Evolutionary conservation across 2,329 filamentous ascomycete genomes (phyloP).

Genomic region (Neonectria faginata): DNA sequence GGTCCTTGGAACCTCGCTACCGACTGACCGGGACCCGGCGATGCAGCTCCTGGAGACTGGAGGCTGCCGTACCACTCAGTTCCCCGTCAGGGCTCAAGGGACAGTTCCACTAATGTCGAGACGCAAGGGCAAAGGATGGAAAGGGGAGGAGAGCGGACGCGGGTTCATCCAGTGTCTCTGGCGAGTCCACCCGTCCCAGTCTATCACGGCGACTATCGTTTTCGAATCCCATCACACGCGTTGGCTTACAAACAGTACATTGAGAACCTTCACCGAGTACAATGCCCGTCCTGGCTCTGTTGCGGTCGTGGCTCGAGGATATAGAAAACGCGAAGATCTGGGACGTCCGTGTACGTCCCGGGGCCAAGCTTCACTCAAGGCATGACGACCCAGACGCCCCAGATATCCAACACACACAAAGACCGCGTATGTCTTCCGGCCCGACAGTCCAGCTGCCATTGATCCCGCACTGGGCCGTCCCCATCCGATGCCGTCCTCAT

Average conservation of each 20-base stretch:
- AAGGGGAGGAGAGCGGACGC: conserved; percentile 15
- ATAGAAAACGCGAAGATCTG: neutral
- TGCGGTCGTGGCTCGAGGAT: neutral
- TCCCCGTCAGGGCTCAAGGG: conserved; percentile 28
- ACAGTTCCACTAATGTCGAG: conserved; percentile 32
- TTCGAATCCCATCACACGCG: conserved; percentile 5
- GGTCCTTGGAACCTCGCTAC: conserved; percentile 38
- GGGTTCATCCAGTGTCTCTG: conserved; percentile 22
- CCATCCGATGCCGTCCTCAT: conserved; percentile 31
- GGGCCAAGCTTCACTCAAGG: neutral
- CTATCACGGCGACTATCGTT: neutral
- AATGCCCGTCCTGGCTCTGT: neutral
- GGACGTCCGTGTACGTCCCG: neutral
- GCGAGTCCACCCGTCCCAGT: conserved; percentile 15
- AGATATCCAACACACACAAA: conserved; percentile 12
- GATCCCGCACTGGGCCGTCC: conserved; percentile 28
- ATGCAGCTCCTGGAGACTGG: conserved; percentile 36
- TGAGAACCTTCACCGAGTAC: neutral
- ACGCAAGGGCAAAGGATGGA: conserved; percentile 26
- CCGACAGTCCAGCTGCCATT: conserved; percentile 25
- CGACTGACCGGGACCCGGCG: conserved; percentile 42
- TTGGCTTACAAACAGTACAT: conserved; percentile 1
- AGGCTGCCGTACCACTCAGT: conserved; percentile 29
- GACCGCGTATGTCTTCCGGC: conserved; percentile 7
- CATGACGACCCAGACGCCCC: conserved; percentile 1